Conservation (phyloP, 257 asterid species). For the Dorcoceras hygrometricum region DNA sequence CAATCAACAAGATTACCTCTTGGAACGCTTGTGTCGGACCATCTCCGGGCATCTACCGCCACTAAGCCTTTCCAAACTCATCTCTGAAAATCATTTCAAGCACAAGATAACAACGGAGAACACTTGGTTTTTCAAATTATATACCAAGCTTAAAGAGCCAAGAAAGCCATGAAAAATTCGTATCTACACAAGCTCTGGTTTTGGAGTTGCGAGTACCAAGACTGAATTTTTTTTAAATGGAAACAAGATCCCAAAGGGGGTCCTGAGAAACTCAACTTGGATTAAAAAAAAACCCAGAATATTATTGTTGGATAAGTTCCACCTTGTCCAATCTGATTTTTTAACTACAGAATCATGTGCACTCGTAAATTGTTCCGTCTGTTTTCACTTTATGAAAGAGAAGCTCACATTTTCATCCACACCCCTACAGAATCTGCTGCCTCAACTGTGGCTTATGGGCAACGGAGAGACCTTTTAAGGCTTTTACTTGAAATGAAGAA, state of each 20-base stretch:
- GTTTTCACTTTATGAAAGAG: background rate
- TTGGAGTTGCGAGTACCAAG: conserved; percentile 30
- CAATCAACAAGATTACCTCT: conserved; percentile 35
- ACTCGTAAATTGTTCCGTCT: conserved; percentile 1
- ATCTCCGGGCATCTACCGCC: conserved; percentile 27
- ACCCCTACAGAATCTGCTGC: background rate
- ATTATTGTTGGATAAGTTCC: conserved; percentile 22
- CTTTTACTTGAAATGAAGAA: too few relatives aligned
- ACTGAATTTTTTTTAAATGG: conserved; percentile 30
- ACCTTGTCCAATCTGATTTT: conserved; percentile 3
- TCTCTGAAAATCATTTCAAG: conserved; percentile 30
- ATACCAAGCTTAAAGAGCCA: conserved; percentile 13
- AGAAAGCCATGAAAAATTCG: conserved; percentile 17
- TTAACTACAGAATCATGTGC: conserved; percentile 20
- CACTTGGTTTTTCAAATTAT: conserved; percentile 9
- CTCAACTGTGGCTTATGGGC: background rate
- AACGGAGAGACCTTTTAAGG: background rate
- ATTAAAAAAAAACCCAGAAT: conserved; percentile 14
- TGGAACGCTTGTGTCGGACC: conserved; percentile 46
- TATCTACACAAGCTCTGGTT: conserved; percentile 31
- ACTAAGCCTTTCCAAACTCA: conserved; percentile 44
- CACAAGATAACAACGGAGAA: conserved; percentile 21
- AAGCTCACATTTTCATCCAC: background rate
- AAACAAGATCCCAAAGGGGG: conserved; percentile 29
- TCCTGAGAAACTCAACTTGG: conserved; percentile 22